phyloP scores from a whole-genome alignment of 257 asterid genomes.

The Solanum neorickii region DNA sequence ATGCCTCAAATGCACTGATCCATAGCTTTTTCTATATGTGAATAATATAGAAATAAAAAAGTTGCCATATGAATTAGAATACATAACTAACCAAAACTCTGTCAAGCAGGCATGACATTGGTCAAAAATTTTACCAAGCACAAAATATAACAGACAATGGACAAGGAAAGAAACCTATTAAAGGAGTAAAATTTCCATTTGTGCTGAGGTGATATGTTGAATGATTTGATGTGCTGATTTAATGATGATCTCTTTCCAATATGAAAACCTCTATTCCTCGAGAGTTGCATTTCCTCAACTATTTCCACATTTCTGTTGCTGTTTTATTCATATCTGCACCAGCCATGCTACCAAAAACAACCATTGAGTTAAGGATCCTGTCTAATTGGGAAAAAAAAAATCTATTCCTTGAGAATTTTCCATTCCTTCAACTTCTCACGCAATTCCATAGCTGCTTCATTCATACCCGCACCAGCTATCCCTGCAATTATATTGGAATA shows the following conservation, averaged over 20 bases:
- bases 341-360: conserved; percentile 35
- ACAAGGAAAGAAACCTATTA: not conserved
- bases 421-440: conserved; percentile 39
- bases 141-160: not conserved
- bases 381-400: not conserved
- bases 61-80: not conserved
- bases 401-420: conserved; percentile 23
- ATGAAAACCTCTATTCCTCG: conserved; percentile 5
- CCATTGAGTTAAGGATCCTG: not conserved
- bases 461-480: conserved; percentile 56
- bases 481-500: conserved; percentile 42
- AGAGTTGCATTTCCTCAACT: conserved; percentile 31
- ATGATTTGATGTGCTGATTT: not conserved
- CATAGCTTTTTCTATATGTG: not conserved
- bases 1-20: not conserved
- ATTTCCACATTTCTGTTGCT: conserved; percentile 40
- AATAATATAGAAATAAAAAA: not conserved
- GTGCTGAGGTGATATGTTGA: not conserved
- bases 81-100: not conserved
- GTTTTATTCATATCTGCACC: conserved; percentile 52
- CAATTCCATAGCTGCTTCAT: conserved; percentile 46
- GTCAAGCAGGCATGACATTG: not conserved
- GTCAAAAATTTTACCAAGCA: not conserved
- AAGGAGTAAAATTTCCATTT: not conserved
- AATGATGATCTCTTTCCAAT: not conserved